Conservation (phyloP, 352 stramenopile species). For the Pythium grandisporangium region DNA sequence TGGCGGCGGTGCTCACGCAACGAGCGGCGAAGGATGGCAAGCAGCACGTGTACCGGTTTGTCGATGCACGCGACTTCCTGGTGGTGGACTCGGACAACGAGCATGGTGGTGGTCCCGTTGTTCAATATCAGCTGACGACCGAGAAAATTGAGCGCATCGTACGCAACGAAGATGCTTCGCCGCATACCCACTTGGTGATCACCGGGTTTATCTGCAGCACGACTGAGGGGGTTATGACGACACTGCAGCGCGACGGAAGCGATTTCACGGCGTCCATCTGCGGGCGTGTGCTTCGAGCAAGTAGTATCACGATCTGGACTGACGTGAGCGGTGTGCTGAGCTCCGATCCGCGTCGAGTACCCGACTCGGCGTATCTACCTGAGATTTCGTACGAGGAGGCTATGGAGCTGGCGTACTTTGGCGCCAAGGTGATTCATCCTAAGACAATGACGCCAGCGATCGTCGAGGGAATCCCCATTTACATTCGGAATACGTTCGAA, state of each 20-base stretch:
- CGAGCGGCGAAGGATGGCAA: conserved; percentile 33
- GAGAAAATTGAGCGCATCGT: conserved; percentile 53
- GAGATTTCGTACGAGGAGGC: conserved; percentile 96
- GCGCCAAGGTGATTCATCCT: conserved; percentile 96
- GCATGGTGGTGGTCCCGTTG: conserved; percentile 62
- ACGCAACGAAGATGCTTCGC: conserved; percentile 21
- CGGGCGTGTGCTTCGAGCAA: conserved; percentile 86
- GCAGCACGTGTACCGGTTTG: conserved; percentile 74
- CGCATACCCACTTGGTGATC: conserved; percentile 84
- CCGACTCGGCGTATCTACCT: conserved; percentile 82
- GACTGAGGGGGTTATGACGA: conserved; percentile 92
- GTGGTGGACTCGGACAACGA: conserved; percentile 72
- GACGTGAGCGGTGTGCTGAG: conserved; percentile 94
- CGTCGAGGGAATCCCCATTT: conserved; percentile 92
- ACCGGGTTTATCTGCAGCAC: conserved; percentile 97
- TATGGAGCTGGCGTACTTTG: conserved; percentile 98
- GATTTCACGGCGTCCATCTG: conserved; percentile 98
- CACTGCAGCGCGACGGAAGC: conserved; percentile 94
- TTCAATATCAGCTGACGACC: conserved; percentile 68
- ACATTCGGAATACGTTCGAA: conserved; percentile 97
- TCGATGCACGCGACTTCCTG: conserved; percentile 90
- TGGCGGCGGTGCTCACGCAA: conserved; percentile 69
- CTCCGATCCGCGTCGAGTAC: conserved; percentile 92
- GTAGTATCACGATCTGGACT: conserved; percentile 95
- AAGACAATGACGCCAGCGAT: conserved; percentile 94